A percentile compares a stretch with the other conserved stretches of the same genome.
These are phyloP conservation scores for Mycosphaerella arachidis DNA, from an alignment of 2,329 filamentous ascomycete species.

Conservation along the genomic window DNA sequence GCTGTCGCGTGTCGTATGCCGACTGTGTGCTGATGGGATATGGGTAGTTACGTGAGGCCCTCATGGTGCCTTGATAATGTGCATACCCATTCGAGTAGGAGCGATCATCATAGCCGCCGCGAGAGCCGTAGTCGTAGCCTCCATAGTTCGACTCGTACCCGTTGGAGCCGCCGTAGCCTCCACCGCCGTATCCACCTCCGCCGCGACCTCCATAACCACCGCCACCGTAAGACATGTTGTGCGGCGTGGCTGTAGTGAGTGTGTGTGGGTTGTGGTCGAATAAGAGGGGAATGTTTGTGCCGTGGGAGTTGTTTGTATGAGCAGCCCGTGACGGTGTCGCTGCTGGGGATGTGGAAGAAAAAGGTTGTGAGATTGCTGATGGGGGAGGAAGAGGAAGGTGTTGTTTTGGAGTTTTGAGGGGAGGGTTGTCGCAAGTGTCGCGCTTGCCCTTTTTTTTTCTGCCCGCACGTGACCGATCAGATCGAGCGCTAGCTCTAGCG, in stretches of 20 bases:
- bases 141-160: conserved; percentile 30
- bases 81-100: conserved; percentile 46
- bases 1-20: conserved; percentile 6
- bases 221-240: conserved; percentile 67
- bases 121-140: conserved; percentile 42
- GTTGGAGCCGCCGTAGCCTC: conserved; percentile 47
- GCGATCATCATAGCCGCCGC: conserved; percentile 34
- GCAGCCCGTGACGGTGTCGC: not conserved
- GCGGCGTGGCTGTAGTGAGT: conserved; percentile 20
- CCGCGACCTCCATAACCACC: conserved; percentile 42
- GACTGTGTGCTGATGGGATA: conserved; percentile 2
- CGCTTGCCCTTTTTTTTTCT: no score
- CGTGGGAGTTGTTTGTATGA: not conserved
- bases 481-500: not conserved
- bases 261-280: conserved; percentile 6
- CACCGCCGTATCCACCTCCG: conserved; percentile 42
- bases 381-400: not conserved
- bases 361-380: not conserved
- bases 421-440: not conserved
- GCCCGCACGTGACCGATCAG: not conserved
- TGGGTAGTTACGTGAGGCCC: conserved; percentile 25
- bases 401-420: not conserved
- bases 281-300: not conserved
- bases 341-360: not conserved
- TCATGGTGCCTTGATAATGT: conserved; percentile 38